Base-by-base conservation (phyloP, 1,284 basidiomycete genomes). In the Volvariella surrecta region DNA sequence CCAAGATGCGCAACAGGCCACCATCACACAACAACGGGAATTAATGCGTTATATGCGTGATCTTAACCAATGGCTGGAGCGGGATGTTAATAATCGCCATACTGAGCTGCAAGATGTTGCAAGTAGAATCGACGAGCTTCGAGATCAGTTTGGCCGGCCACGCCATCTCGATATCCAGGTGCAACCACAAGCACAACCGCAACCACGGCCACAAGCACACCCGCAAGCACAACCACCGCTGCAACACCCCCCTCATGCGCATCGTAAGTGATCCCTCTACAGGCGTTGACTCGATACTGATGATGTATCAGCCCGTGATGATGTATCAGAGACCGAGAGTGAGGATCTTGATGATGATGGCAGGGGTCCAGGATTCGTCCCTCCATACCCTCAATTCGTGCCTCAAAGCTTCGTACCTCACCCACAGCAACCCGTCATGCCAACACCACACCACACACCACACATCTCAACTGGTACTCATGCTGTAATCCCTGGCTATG, bases 11-110 rank as follows among this genome's bases (percentile, higher is more conserved):
- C 82, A 84, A 56, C 62, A 75, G 13, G 83, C 83, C 0, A 81
- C 82, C 15, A 72, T 84, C 7, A 79, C 84, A 40, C 85, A 89
- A 51, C 82, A 86, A 50, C 71, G 79, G 18, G 83, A 86, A 54
- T 65, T 89, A 35, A 83, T 87, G 74, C 64, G 79, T 34, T 88
- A 89, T 52, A 78, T 89, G 74, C 54, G 71, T 40, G 70, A 67
- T 2, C 63, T 89, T 28, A 88, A 89, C 50, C 70, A 74, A 39
- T 89, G 85, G 86, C 62, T 88, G 11, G 77, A 71, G 45, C 70
- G 76, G 20, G 85, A 89, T 55, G 84, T 86, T 0, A 67, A 71
- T 40, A 82, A 87, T 58, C 75, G 86, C 19, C 83, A 86, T 49
- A 66, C 71, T 3, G 85, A 87, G 54, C 62, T 88, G 32, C 68